phyloP scores from a whole-genome alignment of 306 rosid species.

The Fragaria nilgerrensis region DNA sequence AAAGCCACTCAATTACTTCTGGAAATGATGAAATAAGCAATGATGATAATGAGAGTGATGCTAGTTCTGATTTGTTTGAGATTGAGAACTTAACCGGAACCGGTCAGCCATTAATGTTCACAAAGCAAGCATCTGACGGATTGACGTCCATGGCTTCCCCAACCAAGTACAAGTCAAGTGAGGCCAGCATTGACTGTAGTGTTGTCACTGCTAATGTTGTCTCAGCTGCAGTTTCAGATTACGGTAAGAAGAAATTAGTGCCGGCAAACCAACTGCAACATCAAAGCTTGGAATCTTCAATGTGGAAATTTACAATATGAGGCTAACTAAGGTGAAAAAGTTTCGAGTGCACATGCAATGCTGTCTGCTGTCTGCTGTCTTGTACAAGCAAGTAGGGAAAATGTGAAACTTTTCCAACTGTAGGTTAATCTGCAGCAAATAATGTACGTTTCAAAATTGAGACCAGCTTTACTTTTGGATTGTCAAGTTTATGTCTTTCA shows the following conservation, averaged over 20 bases:
- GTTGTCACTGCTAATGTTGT: constrained; percentile 32
- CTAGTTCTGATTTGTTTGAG: constrained; percentile 55
- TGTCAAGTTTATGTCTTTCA: constrained; percentile 5
- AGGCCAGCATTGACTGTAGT: constrained; percentile 41
- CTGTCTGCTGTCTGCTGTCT: background rate
- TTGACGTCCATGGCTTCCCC: constrained; percentile 22
- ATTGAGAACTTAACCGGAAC: constrained; percentile 35
- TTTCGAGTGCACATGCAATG: background rate
- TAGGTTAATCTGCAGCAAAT: background rate
- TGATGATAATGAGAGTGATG: constrained; percentile 42
- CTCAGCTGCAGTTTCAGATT: constrained; percentile 14
- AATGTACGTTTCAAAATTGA: background rate
- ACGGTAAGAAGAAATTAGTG: constrained; percentile 29
- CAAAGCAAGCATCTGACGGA: constrained; percentile 28
- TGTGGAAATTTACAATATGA: background rate
- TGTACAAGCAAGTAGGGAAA: background rate
- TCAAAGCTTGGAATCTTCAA: constrained; percentile 8
- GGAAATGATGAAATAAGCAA: background rate
- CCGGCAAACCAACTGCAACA: background rate
- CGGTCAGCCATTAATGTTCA: constrained; percentile 3
- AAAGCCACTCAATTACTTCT: constrained; percentile 9
- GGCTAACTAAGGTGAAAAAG: background rate
- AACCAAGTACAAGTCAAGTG: constrained; percentile 35
- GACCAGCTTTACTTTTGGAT: background rate
- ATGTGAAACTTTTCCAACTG: background rate